Evolutionary conservation across 1,284 basidiomycete species (phyloP).

Genomic region (Stereum hirsutum): DNA sequence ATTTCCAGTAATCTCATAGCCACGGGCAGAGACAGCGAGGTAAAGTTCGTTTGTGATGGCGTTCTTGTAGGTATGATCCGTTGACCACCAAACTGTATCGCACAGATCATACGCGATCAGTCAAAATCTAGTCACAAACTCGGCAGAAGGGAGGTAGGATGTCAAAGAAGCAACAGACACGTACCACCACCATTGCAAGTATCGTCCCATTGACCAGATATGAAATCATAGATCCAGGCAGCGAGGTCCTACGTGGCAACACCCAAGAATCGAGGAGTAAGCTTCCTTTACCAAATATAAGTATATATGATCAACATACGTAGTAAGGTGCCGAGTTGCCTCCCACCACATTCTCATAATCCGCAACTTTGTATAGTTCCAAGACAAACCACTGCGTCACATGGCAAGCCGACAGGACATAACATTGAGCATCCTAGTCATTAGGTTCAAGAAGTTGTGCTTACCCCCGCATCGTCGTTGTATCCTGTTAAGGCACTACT

Average conservation of each 20-base stretch:
- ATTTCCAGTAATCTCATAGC: slow-evolving; percentile 29
- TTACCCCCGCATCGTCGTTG: slow-evolving; percentile 42
- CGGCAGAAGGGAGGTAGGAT: no score
- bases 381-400: slow-evolving; percentile 38
- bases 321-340: slow-evolving; percentile 22
- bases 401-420: neutral
- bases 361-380: slow-evolving; percentile 42
- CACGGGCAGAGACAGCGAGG: slow-evolving; percentile 36
- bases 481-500: slow-evolving; percentile 33
- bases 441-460: slow-evolving; percentile 6
- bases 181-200: slow-evolving; percentile 27
- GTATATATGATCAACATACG: slow-evolving; percentile 25
- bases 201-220: slow-evolving; percentile 37
- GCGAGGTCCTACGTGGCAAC: slow-evolving; percentile 32
- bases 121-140: slow-evolving; percentile 23
- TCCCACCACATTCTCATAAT: slow-evolving; percentile 37
- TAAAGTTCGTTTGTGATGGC: slow-evolving; percentile 50
- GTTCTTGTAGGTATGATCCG: slow-evolving; percentile 45
- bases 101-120: neutral
- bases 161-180: no score
- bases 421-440: no score
- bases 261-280: no score
- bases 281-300: neutral
- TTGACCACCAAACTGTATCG: slow-evolving; percentile 43
- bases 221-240: slow-evolving; percentile 35